Evolutionary conservation across 2,329 filamentous ascomycete genomes (phyloP), one percentile per base, ranked within the genome.

Genomic region (Trichophyton benhamiae): DNA sequence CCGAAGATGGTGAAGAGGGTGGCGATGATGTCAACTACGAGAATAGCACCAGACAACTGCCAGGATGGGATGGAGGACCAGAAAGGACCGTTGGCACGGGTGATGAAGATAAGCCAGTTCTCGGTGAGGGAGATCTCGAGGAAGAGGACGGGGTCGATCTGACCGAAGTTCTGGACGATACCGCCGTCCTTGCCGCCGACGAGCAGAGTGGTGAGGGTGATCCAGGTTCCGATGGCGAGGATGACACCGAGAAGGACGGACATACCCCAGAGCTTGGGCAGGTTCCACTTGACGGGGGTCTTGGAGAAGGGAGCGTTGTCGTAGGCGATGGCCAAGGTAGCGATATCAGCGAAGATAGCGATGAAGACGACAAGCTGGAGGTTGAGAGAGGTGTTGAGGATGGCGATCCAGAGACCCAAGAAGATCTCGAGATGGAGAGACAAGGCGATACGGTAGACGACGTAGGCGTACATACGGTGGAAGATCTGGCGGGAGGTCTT

Each of bases 41-140:
- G 73, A 66, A 95, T 90, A 66, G 90, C 90, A 64, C 86, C 86
- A 61, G 80, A 75, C 52, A 95, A 80, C 76, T 95, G 88, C 87
- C 89, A 91, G 64, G 89, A 95, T 63, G 91, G 90, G 63, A 90
- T 83, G 25, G 88, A 91, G 2, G 88, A 91, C 89, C 89, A 95
- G 82, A 95, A 92, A 60, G 89, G 89, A 70, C 90, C 89, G 76
- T 91, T 91, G 77, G 89, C 87, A 81, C 91, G 89, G 66, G 90
- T 95, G 78, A 95, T 92, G 80, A 96, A 95, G 77, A 96, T 96
- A 59, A 95, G 83, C 90, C 91, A 95, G 79, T 95, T 96, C 82
- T 95, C 89, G 63, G 90, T 91, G 60, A 95, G 83, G 11, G 88
- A 89, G 74, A 95, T 89, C 78, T 95, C 84, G 42, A 96, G 85